These are phyloP conservation scores for Leccinum cinnamomeum DNA, from an alignment of 1,284 basidiomycete species.

Conservation along the genomic window DNA sequence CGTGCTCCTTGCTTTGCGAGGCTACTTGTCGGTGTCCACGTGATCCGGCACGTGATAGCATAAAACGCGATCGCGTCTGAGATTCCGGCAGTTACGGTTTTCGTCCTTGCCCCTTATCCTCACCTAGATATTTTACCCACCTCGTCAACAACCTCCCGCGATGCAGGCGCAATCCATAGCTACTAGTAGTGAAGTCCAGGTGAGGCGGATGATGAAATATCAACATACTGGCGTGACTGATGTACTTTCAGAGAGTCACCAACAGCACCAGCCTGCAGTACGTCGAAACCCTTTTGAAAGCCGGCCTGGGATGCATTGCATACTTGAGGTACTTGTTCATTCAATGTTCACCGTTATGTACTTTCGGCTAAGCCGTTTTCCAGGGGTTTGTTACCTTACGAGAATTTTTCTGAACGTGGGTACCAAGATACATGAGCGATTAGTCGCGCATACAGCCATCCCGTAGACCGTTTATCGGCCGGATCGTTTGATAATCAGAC, in stretches of 20 bases:
- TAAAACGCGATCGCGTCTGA: constrained; percentile 16
- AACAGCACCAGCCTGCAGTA: constrained; percentile 63
- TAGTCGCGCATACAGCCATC: background rate
- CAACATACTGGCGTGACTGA: constrained; percentile 8
- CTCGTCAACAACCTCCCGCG: background rate
- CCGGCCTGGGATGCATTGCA: constrained; percentile 75
- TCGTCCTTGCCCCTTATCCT: constrained; percentile 4
- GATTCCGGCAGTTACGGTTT: background rate
- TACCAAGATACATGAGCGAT: background rate
- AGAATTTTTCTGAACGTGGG: constrained; percentile 76
- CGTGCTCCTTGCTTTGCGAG: background rate
- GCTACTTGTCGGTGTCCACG: constrained; percentile 17
- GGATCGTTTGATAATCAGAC: constrained; percentile 27
- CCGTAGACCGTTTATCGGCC: constrained; percentile 32
- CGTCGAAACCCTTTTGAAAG: constrained; percentile 67
- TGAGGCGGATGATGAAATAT: constrained; percentile 7
- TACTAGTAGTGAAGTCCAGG: constrained; percentile 30
- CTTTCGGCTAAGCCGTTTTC: constrained; percentile 4
- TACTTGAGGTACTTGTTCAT: constrained; percentile 57
- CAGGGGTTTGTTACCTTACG: constrained; percentile 62
- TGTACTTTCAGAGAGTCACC: constrained; percentile 44
- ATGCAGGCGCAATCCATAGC: constrained; percentile 32
- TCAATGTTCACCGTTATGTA: background rate
- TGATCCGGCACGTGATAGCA: constrained; percentile 14
- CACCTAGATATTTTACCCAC: background rate